Base-by-base conservation (phyloP, 495 filamentous ascomycete genomes). In the Ramalina intermedia region DNA sequence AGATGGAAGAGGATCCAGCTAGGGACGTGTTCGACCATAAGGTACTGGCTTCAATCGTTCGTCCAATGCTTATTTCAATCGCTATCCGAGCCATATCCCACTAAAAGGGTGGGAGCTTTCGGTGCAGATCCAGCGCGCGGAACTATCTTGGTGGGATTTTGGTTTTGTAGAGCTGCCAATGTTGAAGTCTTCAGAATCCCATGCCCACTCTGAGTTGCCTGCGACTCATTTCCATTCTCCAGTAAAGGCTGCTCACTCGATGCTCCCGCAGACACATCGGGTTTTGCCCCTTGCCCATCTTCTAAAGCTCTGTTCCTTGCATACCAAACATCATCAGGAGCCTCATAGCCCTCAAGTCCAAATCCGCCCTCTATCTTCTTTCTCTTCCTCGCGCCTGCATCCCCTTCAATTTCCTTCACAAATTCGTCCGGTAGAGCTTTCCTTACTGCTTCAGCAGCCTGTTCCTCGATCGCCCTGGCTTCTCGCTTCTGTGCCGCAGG, bases 381-480 rank as follows among this genome's bases (percentile, higher is more conserved):
- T 57, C 86, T 71, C 68, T 93, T 96, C 59, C 78, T 73, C 37
- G 85, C 84, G 2, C 82, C 82, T 55, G 94, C 87, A 29, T 82
- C 78, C 9, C 91, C 93, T 63, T 99, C 93, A 46, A 98, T 80
- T 67, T 99, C 87, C 0, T 86, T 85, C 1, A 99, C 83, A 57
- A 87, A 96, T 21, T 84, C 87, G 1, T 80, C 87, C 0, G 93
- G 93, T n/a, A 99, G 66, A 6, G 93, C 91, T 37, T 81, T 72
- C 20, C 93, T 71, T 37, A 99, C 87, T 9, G 93, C 93, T 59
- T 96, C 93, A 0, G 91, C 93, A n/a, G 93, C 93, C 65, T 96
- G 90, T 63, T 99, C 93, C 64, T 99, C 93, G 44, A 99, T 79
- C 16, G 81, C 72, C 33, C 85, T 72, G 17, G 85, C 89, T 61